Conservation (phyloP, 306 rosid species). For the Casuarina cunninghamiana region DNA sequence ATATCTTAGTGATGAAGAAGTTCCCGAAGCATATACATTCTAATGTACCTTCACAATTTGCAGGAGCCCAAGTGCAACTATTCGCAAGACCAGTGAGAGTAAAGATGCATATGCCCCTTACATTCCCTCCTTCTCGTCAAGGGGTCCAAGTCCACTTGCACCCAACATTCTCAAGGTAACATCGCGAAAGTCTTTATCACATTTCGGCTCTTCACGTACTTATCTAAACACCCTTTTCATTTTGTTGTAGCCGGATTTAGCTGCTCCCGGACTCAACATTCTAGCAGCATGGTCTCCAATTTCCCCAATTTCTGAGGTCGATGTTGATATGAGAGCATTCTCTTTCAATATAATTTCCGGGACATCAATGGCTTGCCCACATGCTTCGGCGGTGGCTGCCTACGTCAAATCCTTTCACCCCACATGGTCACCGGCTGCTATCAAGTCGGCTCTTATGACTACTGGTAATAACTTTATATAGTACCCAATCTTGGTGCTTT, state of each 20-base stretch:
- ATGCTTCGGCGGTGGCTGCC: constrained; percentile 31
- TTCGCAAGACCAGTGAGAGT: constrained; percentile 27
- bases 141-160: constrained; percentile 53
- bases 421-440: constrained; percentile 41
- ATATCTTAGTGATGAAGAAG: too few relatives aligned
- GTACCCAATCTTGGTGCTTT: too few relatives aligned
- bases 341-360: constrained; percentile 34
- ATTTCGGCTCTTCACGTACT: too few relatives aligned
- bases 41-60: neutral
- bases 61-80: constrained; percentile 46
- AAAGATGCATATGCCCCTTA: constrained; percentile 36
- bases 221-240: too few relatives aligned
- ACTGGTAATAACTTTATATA: constrained; percentile 19
- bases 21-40: neutral
- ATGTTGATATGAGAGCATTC: constrained; percentile 24
- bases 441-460: constrained; percentile 37
- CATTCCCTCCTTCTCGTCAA: constrained; percentile 42
- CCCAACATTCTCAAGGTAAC: constrained; percentile 53
- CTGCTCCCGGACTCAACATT: constrained; percentile 37
- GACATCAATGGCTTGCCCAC: constrained; percentile 49
- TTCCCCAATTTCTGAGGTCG: neutral
- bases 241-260: neutral
- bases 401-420: constrained; percentile 37
- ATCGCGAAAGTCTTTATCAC: too few relatives aligned
- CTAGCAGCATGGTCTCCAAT: constrained; percentile 34